Evolutionary conservation across 148 eudicot genomes (phyloP).

Genomic region (Beta vulgaris): DNA sequence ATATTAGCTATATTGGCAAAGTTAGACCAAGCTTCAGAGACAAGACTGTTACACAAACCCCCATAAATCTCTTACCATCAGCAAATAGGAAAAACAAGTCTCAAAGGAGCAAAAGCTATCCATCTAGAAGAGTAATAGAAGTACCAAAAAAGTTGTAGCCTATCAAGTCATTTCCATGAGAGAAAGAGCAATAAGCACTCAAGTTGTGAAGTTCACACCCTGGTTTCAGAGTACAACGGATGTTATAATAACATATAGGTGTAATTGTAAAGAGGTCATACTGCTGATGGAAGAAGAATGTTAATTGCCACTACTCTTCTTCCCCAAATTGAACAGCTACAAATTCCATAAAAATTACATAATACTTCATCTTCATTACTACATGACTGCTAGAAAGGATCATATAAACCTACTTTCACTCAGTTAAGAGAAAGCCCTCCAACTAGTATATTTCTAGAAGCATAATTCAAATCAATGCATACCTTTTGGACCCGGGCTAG

Average conservation of each 20-base stretch:
- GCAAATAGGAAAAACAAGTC: neutral
- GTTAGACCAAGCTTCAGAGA: neutral
- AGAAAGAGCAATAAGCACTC: neutral
- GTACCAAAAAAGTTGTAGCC: neutral
- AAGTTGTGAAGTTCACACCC: neutral
- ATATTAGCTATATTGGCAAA: neutral
- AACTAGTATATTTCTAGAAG: neutral
- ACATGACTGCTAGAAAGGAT: neutral
- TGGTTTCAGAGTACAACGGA: neutral
- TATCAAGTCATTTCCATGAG: neutral
- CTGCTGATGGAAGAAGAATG: neutral
- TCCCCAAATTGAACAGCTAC: too few species aligned
- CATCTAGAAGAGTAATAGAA: neutral
- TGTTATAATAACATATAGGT: too few species aligned
- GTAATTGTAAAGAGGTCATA: neutral
- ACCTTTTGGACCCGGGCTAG: conserved; percentile 99
- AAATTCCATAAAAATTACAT: neutral
- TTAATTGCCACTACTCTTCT: neutral
- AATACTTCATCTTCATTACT: neutral
- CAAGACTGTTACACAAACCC: neutral
- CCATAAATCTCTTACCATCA: neutral
- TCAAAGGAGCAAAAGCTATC: neutral
- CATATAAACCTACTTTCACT: neutral
- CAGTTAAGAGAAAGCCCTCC: neutral
- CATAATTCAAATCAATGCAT: neutral